Percentiles rank a stretch among this genome's conserved stretches.
Conservation (phyloP, 768 basidiomycete species). For the Galerina marginata region DNA sequence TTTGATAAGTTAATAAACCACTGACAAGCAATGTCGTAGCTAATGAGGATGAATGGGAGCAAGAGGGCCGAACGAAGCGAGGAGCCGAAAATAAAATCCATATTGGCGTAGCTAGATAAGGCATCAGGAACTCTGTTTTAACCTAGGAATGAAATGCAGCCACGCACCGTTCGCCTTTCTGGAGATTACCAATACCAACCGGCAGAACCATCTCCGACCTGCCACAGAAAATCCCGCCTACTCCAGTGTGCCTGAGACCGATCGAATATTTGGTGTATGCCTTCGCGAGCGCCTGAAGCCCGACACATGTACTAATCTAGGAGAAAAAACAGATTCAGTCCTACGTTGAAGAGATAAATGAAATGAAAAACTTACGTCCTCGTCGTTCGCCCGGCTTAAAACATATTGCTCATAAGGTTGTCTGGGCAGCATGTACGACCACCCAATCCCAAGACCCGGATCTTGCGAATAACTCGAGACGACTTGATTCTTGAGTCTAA, state of each 20-base stretch:
- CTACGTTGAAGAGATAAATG: not conserved
- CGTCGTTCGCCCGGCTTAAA: not conserved
- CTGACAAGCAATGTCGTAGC: conserved; percentile 37
- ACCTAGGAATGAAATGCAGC: not conserved
- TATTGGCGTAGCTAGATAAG: conserved; percentile 28
- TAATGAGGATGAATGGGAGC: conserved; percentile 12
- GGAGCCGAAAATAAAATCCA: conserved; percentile 29
- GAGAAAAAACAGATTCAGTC: not conserved
- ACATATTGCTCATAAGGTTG: not conserved
- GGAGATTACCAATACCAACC: conserved; percentile 34
- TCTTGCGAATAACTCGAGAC: conserved; percentile 9
- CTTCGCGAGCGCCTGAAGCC: conserved; percentile 29
- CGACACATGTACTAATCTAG: conserved; percentile 33
- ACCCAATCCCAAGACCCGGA: conserved; percentile 1
- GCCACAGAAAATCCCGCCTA: conserved; percentile 27
- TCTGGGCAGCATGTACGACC: conserved; percentile 7
- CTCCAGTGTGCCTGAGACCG: conserved; percentile 28
- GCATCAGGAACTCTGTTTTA: not conserved
- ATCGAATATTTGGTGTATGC: conserved; percentile 29
- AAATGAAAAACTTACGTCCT: conserved; percentile 6
- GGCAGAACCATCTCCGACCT: conserved; percentile 28
- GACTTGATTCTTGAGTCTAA: conserved; percentile 6
- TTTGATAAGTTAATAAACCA: conserved; percentile 25
- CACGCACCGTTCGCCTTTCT: conserved; percentile 34
- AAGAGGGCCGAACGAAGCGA: not conserved